These are phyloP conservation scores for Truncatella angustata DNA, from an alignment of 2,329 filamentous ascomycete genomes.

Conservation along the genomic window DNA sequence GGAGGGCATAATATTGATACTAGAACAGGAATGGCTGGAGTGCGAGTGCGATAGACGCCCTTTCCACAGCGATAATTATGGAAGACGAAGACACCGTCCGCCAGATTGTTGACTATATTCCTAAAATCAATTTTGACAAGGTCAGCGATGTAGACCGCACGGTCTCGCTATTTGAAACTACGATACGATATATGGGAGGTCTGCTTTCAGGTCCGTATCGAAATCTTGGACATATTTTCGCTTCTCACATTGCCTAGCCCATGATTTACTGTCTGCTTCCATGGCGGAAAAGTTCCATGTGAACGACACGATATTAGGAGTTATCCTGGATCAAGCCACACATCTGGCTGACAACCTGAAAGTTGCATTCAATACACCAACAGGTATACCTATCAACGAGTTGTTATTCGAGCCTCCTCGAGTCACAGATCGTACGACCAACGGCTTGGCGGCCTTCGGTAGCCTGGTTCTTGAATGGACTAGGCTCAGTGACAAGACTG, in stretches of 20 bases:
- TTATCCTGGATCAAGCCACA: constrained; percentile 64
- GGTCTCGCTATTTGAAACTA: constrained; percentile 85
- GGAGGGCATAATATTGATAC: too few species aligned
- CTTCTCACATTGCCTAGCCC: constrained; percentile 38
- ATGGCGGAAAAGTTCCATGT: constrained; percentile 45
- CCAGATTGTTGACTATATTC: constrained; percentile 69
- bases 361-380: constrained; percentile 74
- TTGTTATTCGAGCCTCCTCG: constrained; percentile 56
- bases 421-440: constrained; percentile 51
- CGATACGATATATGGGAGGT: constrained; percentile 82
- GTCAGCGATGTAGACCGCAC: constrained; percentile 41
- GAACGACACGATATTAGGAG: constrained; percentile 47
- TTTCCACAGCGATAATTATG: constrained; percentile 81
- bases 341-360: constrained; percentile 70
- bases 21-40: constrained; percentile 80
- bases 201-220: constrained; percentile 62
- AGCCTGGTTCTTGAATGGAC: constrained; percentile 84
- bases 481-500: constrained; percentile 72
- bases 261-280: constrained; percentile 71
- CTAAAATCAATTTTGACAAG: constrained; percentile 66
- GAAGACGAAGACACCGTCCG: constrained; percentile 63
- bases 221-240: background rate
- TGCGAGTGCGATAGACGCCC: constrained; percentile 75
- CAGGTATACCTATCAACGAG: constrained; percentile 71
- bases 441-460: constrained; percentile 74